Conservation (phyloP, 1,139 yeast species). For the Yamadazyma epiphylla region DNA sequence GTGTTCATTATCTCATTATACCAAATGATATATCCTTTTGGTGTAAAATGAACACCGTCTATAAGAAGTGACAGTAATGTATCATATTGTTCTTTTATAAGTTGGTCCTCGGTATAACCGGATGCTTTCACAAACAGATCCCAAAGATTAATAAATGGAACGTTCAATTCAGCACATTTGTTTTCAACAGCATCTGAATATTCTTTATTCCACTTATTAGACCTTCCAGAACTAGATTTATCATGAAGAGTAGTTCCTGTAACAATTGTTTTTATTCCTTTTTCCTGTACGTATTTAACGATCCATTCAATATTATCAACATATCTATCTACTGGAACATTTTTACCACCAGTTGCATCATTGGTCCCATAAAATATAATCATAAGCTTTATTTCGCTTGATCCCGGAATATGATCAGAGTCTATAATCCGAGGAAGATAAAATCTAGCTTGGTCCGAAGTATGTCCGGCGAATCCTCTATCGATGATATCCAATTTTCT, state of each 20-base stretch:
- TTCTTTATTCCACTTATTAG: slow-evolving; percentile 25
- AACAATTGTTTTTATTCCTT: slow-evolving; percentile 48
- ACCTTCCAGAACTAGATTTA: slow-evolving; percentile 13
- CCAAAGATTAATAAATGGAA: slow-evolving; percentile 57
- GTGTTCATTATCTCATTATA: slow-evolving; percentile 37
- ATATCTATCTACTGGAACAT: slow-evolving; percentile 49
- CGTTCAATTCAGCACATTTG: slow-evolving; percentile 40
- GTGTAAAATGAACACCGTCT: slow-evolving; percentile 72
- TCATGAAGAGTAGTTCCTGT: slow-evolving; percentile 67
- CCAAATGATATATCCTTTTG: slow-evolving; percentile 54
- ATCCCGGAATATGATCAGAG: slow-evolving; percentile 30
- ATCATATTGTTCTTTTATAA: slow-evolving; percentile 13
- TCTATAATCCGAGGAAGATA: slow-evolving; percentile 47
- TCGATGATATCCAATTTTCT: slow-evolving; percentile 54
- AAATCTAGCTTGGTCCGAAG: slow-evolving; percentile 44
- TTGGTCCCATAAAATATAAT: slow-evolving; percentile 75
- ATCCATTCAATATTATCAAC: slow-evolving; percentile 42
- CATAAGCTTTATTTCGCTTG: slow-evolving; percentile 32
- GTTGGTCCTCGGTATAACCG: slow-evolving; percentile 12
- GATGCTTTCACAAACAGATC: slow-evolving; percentile 9
- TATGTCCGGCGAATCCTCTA: slow-evolving; percentile 65
- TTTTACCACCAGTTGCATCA: slow-evolving; percentile 56
- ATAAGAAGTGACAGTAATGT: slow-evolving; percentile 17
- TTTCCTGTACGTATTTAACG: slow-evolving; percentile 30
- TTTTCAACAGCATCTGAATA: slow-evolving; percentile 49